phyloP scores from a whole-genome alignment of 202 grass and related monocot species.

The Dendrocalamus latiflorus region DNA sequence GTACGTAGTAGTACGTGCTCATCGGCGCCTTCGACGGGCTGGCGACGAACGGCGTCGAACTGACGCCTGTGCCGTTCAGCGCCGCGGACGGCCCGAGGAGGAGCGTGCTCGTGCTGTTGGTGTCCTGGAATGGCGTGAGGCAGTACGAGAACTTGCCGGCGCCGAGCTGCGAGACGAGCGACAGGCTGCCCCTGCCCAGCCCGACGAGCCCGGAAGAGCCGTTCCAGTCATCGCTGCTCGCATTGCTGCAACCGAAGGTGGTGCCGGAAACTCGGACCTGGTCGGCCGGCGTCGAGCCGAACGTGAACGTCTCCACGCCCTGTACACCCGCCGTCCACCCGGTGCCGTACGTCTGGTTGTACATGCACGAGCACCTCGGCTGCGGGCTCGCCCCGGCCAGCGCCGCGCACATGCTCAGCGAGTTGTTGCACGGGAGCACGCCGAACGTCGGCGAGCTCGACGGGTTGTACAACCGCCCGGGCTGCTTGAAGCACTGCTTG shows the following conservation, averaged over 20 bases:
- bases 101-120: conserved; percentile 49
- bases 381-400: neutral
- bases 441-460: conserved; percentile 51
- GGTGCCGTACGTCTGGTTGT: conserved; percentile 42
- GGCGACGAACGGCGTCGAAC: conserved; percentile 54
- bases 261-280: conserved; percentile 12
- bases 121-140: conserved; percentile 51
- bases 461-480: conserved; percentile 44
- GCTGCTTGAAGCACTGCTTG: conserved; percentile 43
- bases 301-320: conserved; percentile 56
- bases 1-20: conserved; percentile 51
- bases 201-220: conserved; percentile 54
- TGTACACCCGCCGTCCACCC: conserved; percentile 47
- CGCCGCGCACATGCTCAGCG: conserved; percentile 31
- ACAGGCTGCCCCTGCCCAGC: conserved; percentile 35
- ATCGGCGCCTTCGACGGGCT: conserved; percentile 27
- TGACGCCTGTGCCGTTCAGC: conserved; percentile 24
- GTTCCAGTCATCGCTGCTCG: conserved; percentile 36
- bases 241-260: conserved; percentile 57
- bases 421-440: conserved; percentile 53
- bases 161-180: conserved; percentile 57
- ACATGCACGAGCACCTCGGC: conserved; percentile 35
- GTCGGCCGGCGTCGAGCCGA: conserved; percentile 28
- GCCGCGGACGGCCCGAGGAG: conserved; percentile 43
- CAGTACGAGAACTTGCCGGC: conserved; percentile 70